These are phyloP conservation scores for Geotrichum ghanense DNA, from an alignment of 805 yeast genomes.

Conservation along the genomic window DNA sequence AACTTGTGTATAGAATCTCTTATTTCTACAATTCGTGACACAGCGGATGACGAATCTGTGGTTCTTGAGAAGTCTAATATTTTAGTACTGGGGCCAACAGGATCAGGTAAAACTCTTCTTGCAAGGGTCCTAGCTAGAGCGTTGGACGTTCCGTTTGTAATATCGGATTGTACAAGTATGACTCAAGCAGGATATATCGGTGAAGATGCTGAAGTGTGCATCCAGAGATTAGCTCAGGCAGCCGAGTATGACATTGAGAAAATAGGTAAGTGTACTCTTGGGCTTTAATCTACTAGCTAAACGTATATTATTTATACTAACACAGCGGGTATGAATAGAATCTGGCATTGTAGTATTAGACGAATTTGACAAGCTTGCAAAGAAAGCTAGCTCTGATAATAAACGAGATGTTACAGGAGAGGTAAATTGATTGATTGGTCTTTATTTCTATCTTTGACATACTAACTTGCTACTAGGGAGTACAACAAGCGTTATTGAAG, in stretches of 20 bases:
- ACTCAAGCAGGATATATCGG: slow-evolving; percentile 60
- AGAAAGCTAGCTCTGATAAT: slow-evolving; percentile 35
- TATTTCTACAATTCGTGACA: neutral
- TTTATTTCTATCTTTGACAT: neutral
- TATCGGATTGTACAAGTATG: slow-evolving; percentile 49
- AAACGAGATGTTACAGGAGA: slow-evolving; percentile 52
- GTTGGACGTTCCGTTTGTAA: slow-evolving; percentile 44
- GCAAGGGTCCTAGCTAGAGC: slow-evolving; percentile 43
- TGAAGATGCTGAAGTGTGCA: slow-evolving; percentile 49
- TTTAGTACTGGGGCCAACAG: slow-evolving; percentile 47
- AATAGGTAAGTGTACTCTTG: slow-evolving; percentile 2
- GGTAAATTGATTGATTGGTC: slow-evolving; percentile 1
- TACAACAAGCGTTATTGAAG: slow-evolving; percentile 47
- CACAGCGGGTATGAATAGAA: slow-evolving; percentile 29
- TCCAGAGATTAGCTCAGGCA: slow-evolving; percentile 38
- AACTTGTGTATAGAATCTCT: neutral
- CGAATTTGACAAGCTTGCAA: slow-evolving; percentile 47
- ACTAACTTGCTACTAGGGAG: slow-evolving; percentile 32
- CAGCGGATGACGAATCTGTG: slow-evolving; percentile 28
- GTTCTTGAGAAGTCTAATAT: slow-evolving; percentile 46
- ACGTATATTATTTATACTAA: no score
- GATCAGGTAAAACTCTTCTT: slow-evolving; percentile 49
- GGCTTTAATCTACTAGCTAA: no score
- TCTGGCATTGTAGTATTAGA: slow-evolving; percentile 50
- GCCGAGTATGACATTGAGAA: slow-evolving; percentile 41